These are phyloP conservation scores for Selenicereus undatus DNA, from an alignment of 148 eudicot genomes.

Conservation along the genomic window DNA sequence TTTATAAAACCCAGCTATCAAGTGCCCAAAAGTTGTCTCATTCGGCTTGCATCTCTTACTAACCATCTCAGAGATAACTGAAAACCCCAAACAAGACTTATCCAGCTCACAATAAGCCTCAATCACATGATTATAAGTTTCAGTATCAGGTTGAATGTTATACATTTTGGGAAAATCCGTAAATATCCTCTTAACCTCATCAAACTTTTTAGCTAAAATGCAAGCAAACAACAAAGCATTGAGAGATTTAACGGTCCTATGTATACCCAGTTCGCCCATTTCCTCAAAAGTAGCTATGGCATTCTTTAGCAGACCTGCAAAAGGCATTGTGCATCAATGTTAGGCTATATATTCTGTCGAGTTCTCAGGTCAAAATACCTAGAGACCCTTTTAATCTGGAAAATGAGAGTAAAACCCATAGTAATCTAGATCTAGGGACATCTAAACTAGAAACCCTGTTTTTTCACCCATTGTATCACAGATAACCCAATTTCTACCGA, in stretches of 20 bases:
- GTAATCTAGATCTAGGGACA: no score
- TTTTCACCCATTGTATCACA: neutral
- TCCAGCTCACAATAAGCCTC: slow-evolving; percentile 71
- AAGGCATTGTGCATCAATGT: slow-evolving; percentile 6
- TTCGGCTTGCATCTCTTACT: slow-evolving; percentile 58
- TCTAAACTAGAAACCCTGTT: neutral
- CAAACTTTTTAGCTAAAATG: slow-evolving; percentile 49
- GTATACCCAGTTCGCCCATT: slow-evolving; percentile 52
- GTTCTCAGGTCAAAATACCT: neutral
- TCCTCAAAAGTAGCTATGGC: slow-evolving; percentile 58
- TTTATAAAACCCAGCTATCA: slow-evolving; percentile 77
- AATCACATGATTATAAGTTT: slow-evolving; percentile 64
- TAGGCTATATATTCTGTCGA: neutral
- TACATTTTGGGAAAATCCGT: slow-evolving; percentile 59
- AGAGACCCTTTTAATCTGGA: neutral
- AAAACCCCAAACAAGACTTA: slow-evolving; percentile 51
- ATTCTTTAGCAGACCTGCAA: slow-evolving; percentile 45
- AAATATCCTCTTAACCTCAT: slow-evolving; percentile 51
- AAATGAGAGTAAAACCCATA: no score
- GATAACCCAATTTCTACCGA: neutral
- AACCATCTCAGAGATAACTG: slow-evolving; percentile 71
- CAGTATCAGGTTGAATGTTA: slow-evolving; percentile 47
- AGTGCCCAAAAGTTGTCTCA: slow-evolving; percentile 39
- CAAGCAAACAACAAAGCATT: slow-evolving; percentile 69
- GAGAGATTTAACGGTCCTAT: slow-evolving; percentile 52